These are phyloP conservation scores for Darksidea phi DNA, from an alignment of 495 filamentous ascomycete species.

Conservation along the genomic window DNA sequence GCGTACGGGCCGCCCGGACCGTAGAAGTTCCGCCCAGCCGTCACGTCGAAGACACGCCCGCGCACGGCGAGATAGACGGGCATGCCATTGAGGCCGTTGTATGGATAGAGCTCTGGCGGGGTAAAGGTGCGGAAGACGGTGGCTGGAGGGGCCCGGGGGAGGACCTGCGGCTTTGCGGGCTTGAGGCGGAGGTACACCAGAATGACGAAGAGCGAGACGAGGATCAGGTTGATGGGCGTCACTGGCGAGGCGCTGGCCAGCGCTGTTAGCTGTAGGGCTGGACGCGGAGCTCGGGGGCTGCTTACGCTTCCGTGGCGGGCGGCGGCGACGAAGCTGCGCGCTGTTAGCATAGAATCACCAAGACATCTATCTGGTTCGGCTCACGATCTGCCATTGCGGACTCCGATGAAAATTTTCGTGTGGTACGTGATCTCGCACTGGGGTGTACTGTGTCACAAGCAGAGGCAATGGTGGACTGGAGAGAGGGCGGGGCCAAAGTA, in stretches of 20 bases:
- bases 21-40: constrained; percentile 83
- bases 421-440: no score
- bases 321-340: constrained; percentile 23
- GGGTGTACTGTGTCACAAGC: not conserved
- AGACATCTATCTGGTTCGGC: not conserved
- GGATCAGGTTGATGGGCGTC: constrained; percentile 37
- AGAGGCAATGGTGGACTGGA: not conserved
- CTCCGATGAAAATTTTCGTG: no score
- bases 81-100: constrained; percentile 71
- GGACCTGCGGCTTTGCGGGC: constrained; percentile 47
- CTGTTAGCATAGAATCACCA: not conserved
- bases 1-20: constrained; percentile 89
- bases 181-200: constrained; percentile 36
- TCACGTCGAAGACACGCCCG: constrained; percentile 84
- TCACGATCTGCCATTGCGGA: constrained; percentile 33
- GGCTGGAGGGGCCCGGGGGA: constrained; percentile 68
- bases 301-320: constrained; percentile 35
- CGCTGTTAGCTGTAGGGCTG: constrained; percentile 50
- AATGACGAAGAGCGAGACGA: constrained; percentile 20
- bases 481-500: not conserved
- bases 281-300: not conserved
- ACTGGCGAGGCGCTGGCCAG: constrained; percentile 16
- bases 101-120: constrained; percentile 78
- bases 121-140: constrained; percentile 90
- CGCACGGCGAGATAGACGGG: constrained; percentile 85